phyloP scores from a whole-genome alignment of 495 filamentous ascomycete genomes.

The Talaromyces borbonicus region DNA sequence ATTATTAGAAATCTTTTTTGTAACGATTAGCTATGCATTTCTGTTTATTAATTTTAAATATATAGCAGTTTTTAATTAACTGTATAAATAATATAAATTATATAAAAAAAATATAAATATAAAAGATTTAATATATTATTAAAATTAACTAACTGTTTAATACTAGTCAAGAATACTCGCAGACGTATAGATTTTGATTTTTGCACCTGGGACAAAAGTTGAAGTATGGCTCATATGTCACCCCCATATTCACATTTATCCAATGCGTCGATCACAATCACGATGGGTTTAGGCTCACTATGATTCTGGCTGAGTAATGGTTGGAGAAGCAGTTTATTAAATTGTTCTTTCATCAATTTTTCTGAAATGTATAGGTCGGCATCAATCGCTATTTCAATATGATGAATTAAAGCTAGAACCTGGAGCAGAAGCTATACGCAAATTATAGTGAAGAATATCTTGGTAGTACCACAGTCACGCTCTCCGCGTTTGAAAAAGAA shows the following conservation, averaged over 20 bases:
- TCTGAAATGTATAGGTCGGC: constrained; percentile 21
- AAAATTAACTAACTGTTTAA: no score
- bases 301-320: constrained; percentile 17
- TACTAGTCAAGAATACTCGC: constrained; percentile 29
- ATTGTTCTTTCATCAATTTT: constrained; percentile 36
- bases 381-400: constrained; percentile 28
- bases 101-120: no score
- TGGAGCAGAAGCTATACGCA: neutral
- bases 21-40: no score
- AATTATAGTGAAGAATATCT: constrained; percentile 1
- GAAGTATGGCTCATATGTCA: constrained; percentile 29
- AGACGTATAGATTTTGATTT: constrained; percentile 14
- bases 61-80: no score
- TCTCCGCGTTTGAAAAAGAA: constrained; percentile 46
- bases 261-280: constrained; percentile 44
- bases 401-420: neutral
- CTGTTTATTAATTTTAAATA: no score
- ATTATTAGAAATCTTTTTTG: no score
- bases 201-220: constrained; percentile 19
- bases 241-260: constrained; percentile 39
- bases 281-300: constrained; percentile 9
- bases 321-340: constrained; percentile 37
- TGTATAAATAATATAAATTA: no score
- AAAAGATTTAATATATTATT: no score
- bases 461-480: constrained; percentile 2